phyloP scores from a whole-genome alignment of 2,329 filamentous ascomycete species.

The Tolypocladium sp. region DNA sequence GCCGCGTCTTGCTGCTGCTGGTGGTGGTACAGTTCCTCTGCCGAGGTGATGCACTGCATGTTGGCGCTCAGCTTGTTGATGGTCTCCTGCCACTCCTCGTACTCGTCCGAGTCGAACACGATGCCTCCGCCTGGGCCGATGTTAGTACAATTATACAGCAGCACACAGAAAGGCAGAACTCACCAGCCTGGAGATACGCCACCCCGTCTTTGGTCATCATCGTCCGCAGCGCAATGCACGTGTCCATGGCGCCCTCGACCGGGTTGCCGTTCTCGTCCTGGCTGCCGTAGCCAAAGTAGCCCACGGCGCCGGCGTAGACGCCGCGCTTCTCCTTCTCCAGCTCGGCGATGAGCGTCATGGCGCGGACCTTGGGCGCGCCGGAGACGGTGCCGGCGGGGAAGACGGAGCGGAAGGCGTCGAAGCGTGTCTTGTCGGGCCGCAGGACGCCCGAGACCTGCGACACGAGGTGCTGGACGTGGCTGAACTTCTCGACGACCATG shows the following conservation, averaged over 20 bases:
- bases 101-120: constrained; percentile 84
- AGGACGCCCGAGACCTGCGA: constrained; percentile 92
- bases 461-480: constrained; percentile 93
- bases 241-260: constrained; percentile 84
- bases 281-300: constrained; percentile 85
- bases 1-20: constrained; percentile 14
- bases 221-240: constrained; percentile 70
- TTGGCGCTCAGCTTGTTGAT: constrained; percentile 92
- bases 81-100: constrained; percentile 91
- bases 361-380: constrained; percentile 88
- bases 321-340: constrained; percentile 89
- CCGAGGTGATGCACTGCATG: constrained; percentile 77
- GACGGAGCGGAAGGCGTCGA: constrained; percentile 92
- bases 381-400: constrained; percentile 96
- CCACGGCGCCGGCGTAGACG: constrained; percentile 90
- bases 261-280: constrained; percentile 54
- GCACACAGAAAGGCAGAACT: constrained; percentile 12
- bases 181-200: constrained; percentile 78
- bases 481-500: constrained; percentile 92
- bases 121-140: constrained; percentile 62
- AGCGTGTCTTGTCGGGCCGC: constrained; percentile 73
- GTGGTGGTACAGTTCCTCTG: constrained; percentile 56
- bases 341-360: constrained; percentile 96
- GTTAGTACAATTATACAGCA: constrained; percentile 3
- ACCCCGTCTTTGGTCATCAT: constrained; percentile 91